phyloP scores from a whole-genome alignment of 1,284 basidiomycete species.

The Microbotryum intermedium region DNA sequence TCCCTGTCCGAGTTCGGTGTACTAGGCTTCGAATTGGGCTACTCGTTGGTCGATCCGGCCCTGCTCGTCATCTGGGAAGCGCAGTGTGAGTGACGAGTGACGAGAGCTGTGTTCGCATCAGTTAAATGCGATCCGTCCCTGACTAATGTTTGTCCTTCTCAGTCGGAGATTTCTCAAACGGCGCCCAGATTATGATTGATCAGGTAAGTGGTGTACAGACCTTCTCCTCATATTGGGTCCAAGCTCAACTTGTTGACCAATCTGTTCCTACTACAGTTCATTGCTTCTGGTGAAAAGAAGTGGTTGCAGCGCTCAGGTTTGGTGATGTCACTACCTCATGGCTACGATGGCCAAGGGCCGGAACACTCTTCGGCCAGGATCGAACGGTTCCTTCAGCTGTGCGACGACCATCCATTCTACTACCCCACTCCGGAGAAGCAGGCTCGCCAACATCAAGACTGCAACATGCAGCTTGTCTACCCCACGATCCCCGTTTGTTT shows the following conservation, averaged over 20 bases:
- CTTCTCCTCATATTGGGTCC: neutral
- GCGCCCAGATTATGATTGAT: conserved; percentile 96
- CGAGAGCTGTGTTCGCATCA: no score
- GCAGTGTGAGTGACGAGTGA: conserved; percentile 26
- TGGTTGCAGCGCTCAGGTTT: conserved; percentile 94
- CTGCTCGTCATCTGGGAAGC: conserved; percentile 94
- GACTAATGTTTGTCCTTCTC: neutral
- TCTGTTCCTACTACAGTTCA: conserved; percentile 57
- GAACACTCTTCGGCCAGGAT: conserved; percentile 95
- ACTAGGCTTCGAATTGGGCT: conserved; percentile 96
- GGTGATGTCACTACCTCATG: conserved; percentile 87
- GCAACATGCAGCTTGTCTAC: conserved; percentile 98
- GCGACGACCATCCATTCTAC: conserved; percentile 89
- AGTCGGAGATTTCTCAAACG: conserved; percentile 93
- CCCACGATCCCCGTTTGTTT: conserved; percentile 49
- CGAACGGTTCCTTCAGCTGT: conserved; percentile 95
- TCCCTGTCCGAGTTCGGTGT: conserved; percentile 92
- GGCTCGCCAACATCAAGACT: conserved; percentile 94
- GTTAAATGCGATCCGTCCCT: no score
- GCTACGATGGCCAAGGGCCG: conserved; percentile 97
- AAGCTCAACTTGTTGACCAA: neutral
- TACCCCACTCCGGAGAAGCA: conserved; percentile 85
- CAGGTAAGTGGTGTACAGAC: conserved; percentile 1
- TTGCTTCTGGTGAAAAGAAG: conserved; percentile 94
- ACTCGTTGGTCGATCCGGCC: conserved; percentile 93